A percentile compares a stretch with the other conserved stretches of the same genome.
Conservation (phyloP, 208 protist genomes). For the Leishmania gerbilli region DNA sequence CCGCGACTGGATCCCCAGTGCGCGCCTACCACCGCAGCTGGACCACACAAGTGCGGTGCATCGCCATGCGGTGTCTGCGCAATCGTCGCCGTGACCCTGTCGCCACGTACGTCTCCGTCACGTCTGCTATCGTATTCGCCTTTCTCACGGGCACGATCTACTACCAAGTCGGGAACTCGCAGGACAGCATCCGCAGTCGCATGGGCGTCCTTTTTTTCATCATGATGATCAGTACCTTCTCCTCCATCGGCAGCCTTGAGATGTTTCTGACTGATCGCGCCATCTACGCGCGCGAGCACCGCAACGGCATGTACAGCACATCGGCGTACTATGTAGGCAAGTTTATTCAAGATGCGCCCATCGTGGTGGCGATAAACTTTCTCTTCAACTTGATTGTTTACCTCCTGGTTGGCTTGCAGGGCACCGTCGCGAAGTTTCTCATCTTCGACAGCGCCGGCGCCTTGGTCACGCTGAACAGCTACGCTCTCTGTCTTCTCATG, state of each 20-base stretch:
- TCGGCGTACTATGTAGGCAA: conserved; percentile 74
- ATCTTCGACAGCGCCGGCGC: conserved; percentile 44
- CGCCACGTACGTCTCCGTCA: conserved; percentile 43
- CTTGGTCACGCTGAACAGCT: conserved; percentile 66
- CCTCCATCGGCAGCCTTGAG: conserved; percentile 48
- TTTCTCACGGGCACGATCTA: conserved; percentile 75
- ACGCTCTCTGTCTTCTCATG: conserved; percentile 63
- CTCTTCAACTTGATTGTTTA: conserved; percentile 62
- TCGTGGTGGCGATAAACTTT: conserved; percentile 48
- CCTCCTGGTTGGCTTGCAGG: conserved; percentile 59
- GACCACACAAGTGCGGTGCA: conserved; percentile 52
- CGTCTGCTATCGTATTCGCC: conserved; percentile 61
- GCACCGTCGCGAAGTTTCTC: conserved; percentile 39
- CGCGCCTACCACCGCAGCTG: conserved; percentile 42
- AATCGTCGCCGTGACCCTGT: conserved; percentile 68
- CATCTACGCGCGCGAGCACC: conserved; percentile 67
- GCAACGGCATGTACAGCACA: conserved; percentile 68
- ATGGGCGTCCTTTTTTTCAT: conserved; percentile 80
- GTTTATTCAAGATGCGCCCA: conserved; percentile 58
- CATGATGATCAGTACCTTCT: conserved; percentile 75
- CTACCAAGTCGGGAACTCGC: conserved; percentile 53
- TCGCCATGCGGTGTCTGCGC: conserved; percentile 54
- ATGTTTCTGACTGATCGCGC: conserved; percentile 59
- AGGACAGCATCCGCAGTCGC: conserved; percentile 58
- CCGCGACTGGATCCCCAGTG: neutral